A percentile compares a stretch with the other conserved stretches of the same genome.
Conservation (phyloP, 495 filamentous ascomycete species). For the Xylaria palmicola region DNA sequence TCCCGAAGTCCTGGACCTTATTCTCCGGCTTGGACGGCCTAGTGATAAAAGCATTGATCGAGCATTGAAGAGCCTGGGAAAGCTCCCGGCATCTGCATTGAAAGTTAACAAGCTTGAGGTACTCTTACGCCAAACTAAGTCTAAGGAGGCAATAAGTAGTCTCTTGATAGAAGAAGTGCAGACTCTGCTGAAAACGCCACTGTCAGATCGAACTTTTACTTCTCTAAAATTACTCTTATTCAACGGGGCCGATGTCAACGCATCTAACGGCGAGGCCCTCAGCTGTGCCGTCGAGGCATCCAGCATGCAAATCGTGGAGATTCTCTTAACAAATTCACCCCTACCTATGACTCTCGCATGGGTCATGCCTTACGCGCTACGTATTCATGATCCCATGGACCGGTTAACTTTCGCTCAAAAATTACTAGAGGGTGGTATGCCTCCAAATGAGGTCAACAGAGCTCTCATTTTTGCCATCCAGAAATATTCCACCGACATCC, state of each 20-base stretch:
- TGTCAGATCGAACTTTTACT: constrained; percentile 27
- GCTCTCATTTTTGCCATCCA: constrained; percentile 43
- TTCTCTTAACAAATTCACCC: constrained; percentile 35
- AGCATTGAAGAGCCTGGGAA: constrained; percentile 32
- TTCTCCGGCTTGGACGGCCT: constrained; percentile 41
- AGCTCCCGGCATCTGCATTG: constrained; percentile 29
- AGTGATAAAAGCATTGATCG: constrained; percentile 31
- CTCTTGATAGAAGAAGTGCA: constrained; percentile 43
- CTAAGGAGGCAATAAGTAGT: constrained; percentile 33
- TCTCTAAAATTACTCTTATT: constrained; percentile 38
- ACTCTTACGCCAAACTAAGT: constrained; percentile 36
- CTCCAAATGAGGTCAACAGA: constrained; percentile 38
- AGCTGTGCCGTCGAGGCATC: constrained; percentile 38
- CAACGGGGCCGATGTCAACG: constrained; percentile 45
- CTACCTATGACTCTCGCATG: constrained; percentile 30
- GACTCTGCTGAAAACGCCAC: constrained; percentile 29
- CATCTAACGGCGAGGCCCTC: constrained; percentile 42
- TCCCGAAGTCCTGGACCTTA: constrained; percentile 38
- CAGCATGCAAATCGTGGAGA: constrained; percentile 38
- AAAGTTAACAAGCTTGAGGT: constrained; percentile 39
- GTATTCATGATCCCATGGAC: constrained; percentile 43
- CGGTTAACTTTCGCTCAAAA: constrained; percentile 41
- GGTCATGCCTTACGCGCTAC: constrained; percentile 44
- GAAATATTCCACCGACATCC: constrained; percentile 39
- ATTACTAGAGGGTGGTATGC: constrained; percentile 41